Evolutionary conservation across 495 filamentous ascomycete genomes (phyloP).

Genomic region (Neurospora sp.): DNA sequence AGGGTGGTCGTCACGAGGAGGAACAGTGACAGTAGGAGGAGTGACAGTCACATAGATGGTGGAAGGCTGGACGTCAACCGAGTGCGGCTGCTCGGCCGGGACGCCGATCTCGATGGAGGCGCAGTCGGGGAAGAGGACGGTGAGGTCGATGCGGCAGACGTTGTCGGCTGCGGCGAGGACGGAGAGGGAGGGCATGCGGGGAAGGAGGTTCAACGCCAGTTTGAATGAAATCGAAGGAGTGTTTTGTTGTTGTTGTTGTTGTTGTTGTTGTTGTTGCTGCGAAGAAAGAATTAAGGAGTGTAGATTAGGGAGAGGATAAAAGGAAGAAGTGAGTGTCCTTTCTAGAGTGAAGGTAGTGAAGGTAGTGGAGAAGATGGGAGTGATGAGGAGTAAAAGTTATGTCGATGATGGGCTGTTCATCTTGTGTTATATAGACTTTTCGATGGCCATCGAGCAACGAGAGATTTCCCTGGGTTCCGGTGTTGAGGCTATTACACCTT

Average conservation of each 20-base stretch:
- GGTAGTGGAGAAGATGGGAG: not conserved
- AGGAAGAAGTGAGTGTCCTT: not conserved
- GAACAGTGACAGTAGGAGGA: not conserved
- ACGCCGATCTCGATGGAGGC: constrained; percentile 6
- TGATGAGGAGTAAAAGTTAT: not conserved
- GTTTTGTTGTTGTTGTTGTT: not conserved
- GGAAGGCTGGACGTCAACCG: constrained; percentile 5
- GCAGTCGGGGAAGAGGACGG: constrained; percentile 5
- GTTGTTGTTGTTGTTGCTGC: not conserved
- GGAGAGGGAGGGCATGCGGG: constrained; percentile 4
- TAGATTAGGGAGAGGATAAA: not conserved
- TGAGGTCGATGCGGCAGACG: constrained; percentile 9
- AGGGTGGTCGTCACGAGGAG: not conserved
- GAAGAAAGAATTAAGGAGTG: not conserved
- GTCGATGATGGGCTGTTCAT: not conserved
- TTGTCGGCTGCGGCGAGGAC: constrained; percentile 4
- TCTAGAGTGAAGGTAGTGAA: not conserved
- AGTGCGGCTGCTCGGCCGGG: not conserved
- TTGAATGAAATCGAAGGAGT: not conserved
- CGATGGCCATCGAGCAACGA: not conserved
- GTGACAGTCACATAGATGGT: constrained; percentile 8
- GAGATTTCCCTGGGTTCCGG: not conserved
- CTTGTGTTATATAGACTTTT: not conserved
- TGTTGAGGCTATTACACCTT: not conserved
- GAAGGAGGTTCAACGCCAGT: constrained; percentile 5